Conservation (phyloP, 208 protist genomes). For the Trypanosoma vivax region DNA sequence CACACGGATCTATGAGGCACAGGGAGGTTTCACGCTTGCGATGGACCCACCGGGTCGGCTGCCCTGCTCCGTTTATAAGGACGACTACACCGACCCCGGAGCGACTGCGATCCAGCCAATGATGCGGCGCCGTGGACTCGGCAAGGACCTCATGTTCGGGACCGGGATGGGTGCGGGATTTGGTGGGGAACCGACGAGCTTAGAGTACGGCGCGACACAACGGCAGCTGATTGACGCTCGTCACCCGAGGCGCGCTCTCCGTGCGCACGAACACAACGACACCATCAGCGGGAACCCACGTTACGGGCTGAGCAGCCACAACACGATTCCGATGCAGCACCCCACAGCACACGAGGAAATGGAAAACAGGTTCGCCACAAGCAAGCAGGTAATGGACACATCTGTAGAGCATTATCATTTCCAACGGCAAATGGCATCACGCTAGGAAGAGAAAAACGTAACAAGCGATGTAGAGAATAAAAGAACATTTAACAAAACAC, state of each 20-base stretch:
- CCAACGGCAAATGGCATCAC: slow-evolving; percentile 41
- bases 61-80: slow-evolving; percentile 3
- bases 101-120: slow-evolving; percentile 8
- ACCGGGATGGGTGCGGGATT: neutral
- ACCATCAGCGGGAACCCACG: neutral
- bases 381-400: slow-evolving; percentile 29
- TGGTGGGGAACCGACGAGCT: slow-evolving; percentile 12
- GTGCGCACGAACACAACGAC: neutral
- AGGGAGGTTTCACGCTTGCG: slow-evolving; percentile 14
- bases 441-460: too few species aligned
- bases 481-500: too few species aligned
- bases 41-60: neutral
- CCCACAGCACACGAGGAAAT: slow-evolving; percentile 15
- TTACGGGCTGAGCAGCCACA: neutral
- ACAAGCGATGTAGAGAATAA: too few species aligned
- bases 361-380: slow-evolving; percentile 28
- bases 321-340: neutral
- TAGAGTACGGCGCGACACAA: slow-evolving; percentile 16
- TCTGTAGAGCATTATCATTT: slow-evolving; percentile 41
- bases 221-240: slow-evolving; percentile 9
- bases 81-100: slow-evolving; percentile 4
- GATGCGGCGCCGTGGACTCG: slow-evolving; percentile 18
- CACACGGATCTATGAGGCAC: slow-evolving; percentile 25
- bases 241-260: neutral
- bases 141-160: slow-evolving; percentile 26